phyloP scores from a whole-genome alignment of 805 yeast species.

The Saccharomycopsis javanensis region DNA sequence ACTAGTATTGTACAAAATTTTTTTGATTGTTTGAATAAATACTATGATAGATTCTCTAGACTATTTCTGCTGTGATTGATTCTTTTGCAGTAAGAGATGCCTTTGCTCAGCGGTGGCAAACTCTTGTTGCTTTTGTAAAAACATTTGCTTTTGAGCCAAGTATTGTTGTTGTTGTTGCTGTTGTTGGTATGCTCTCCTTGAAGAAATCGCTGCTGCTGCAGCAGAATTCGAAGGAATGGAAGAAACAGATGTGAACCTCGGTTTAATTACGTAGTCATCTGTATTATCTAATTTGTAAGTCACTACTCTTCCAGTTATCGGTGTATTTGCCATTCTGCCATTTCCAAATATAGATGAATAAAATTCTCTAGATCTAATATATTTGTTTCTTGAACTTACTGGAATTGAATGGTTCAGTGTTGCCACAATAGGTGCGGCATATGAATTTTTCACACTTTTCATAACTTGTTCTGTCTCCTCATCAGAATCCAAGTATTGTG shows the following conservation, averaged over 20 bases:
- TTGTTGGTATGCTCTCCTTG: constrained; percentile 18
- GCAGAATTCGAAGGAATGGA: constrained; percentile 16
- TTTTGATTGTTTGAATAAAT: neutral
- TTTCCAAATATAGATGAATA: constrained; percentile 62
- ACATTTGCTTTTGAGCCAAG: constrained; percentile 11
- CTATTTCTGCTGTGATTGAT: constrained; percentile 7
- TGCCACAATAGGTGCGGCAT: constrained; percentile 77
- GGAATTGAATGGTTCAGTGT: constrained; percentile 50
- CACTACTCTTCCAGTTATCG: constrained; percentile 66
- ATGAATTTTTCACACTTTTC: constrained; percentile 75
- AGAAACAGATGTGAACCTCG: constrained; percentile 34
- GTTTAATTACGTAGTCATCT: constrained; percentile 46
- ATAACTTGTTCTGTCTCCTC: constrained; percentile 89
- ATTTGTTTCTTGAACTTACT: constrained; percentile 56
- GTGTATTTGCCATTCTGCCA: constrained; percentile 12
- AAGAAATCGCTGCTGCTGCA: constrained; percentile 10
- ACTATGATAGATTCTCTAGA: neutral
- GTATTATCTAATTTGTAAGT: constrained; percentile 65
- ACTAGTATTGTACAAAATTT: neutral
- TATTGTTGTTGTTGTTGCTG: constrained; percentile 15
- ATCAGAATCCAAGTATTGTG: constrained; percentile 61
- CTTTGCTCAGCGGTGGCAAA: constrained; percentile 17
- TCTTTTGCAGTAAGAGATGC: constrained; percentile 1
- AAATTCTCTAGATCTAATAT: constrained; percentile 86
- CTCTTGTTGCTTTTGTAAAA: constrained; percentile 25